A percentile compares a stretch with the other conserved stretches of the same genome.
Conservation (phyloP, 179 eudicot genomes). For the Silene coronaria region DNA sequence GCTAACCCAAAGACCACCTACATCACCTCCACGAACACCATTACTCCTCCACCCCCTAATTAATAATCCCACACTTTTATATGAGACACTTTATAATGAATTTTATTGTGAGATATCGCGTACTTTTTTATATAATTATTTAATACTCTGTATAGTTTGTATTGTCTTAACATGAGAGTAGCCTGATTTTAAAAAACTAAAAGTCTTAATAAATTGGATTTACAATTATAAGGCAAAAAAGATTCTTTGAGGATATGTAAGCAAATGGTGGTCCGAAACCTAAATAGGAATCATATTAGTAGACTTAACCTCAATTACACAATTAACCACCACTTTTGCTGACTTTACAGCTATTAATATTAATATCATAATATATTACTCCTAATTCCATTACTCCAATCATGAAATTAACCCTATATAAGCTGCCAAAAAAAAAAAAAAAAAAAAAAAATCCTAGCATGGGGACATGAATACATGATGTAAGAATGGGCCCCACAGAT, state of each 20-base stretch:
- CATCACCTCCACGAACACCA: too few species aligned
- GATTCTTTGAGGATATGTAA: neutral
- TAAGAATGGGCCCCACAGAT: conserved; percentile 26
- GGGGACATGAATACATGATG: conserved; percentile 17
- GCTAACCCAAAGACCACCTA: too few species aligned
- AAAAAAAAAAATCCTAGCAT: neutral
- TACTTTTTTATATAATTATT: too few species aligned
- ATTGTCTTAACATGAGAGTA: too few species aligned
- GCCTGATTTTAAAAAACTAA: too few species aligned
- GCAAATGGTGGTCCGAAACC: conserved; percentile 21
- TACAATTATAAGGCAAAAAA: neutral
- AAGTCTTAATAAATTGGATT: too few species aligned
- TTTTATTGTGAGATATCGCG: too few species aligned
- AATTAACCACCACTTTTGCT: conserved; percentile 3
- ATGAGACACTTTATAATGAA: too few species aligned
- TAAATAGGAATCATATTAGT: neutral
- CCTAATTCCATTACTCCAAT: neutral
- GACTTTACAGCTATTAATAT: conserved; percentile 15
- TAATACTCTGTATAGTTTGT: too few species aligned
- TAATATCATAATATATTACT: neutral
- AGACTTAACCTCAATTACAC: neutral
- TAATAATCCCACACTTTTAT: too few species aligned
- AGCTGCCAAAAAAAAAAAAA: neutral
- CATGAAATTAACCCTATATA: neutral
- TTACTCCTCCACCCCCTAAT: too few species aligned